Base-by-base conservation (phyloP, 2,329 filamentous ascomycete species). In the Aureobasidium mangrovei region DNA sequence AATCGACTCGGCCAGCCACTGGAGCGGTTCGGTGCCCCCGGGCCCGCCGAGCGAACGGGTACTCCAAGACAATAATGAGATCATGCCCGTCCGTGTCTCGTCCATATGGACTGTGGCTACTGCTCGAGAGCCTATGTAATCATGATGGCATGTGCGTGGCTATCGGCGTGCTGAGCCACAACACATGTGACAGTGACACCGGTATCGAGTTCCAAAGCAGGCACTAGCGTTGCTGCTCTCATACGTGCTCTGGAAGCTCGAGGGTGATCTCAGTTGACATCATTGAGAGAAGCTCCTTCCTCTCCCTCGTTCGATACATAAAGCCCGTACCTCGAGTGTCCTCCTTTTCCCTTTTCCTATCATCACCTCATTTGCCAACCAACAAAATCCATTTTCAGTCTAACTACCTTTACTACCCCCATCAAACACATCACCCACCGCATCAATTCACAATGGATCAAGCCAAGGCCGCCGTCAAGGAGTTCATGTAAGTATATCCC, bases 401-500 rank as follows among this genome's bases (percentile, higher is more conserved):
- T 24, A 35, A 18, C 18, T n/a, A 39, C 18, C 41, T 53, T 44
- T 32, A 28, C 38, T 54, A 31, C 12, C 28, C 27, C 27, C 18
- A 24, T 53, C 47, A n/a, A 49, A 35, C 8, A 49, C 41, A 35
- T 4, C 38, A 32, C 28, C 44, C 26, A 41, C 28, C 28, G 56
- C 45, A 35, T 54, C 35, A 36, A 53, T 47, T 56, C 66, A 76
- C 27, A 61, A 84, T 86, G 82, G 76, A 86, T 12, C 81, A 80
- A 65, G 81, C 83, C 38, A 85, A 83, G 73, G 72, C 76, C 63
- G 79, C 78, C 57, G 77, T 86, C 62, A 70, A 71, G 44, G 76
- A 77, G 64, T 83, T 86, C 71, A 76, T 84, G 61, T 72, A 52
- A 42, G 55, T 26, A 26, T 32, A 4, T n/a, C 12, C 24, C 6